phyloP scores from a whole-genome alignment of 225 moss, liverwort and hornwort genomes.

The Rhytidiadelphus loreus region DNA sequence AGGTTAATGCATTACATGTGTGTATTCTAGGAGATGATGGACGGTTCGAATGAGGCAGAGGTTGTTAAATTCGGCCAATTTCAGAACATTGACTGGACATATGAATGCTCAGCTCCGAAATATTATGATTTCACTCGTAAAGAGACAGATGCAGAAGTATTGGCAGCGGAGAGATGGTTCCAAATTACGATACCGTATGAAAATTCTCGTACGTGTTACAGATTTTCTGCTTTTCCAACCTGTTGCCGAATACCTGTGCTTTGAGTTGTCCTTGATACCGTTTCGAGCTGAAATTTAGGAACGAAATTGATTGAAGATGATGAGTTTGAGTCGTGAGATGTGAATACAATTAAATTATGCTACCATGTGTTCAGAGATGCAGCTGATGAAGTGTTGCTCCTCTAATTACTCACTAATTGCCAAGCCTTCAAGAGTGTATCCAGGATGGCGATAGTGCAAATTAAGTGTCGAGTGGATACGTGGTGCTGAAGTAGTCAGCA shows the following conservation, averaged over 20 bases:
- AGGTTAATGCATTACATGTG: neutral
- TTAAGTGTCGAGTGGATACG: neutral
- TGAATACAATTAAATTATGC: neutral
- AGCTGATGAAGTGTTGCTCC: neutral
- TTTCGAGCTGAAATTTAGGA: neutral
- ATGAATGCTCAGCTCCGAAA: constrained; percentile 74
- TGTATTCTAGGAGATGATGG: constrained; percentile 9
- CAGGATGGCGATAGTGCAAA: neutral
- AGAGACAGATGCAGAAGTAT: constrained; percentile 47
- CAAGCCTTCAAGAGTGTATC: neutral
- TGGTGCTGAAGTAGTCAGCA: neutral
- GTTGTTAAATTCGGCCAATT: constrained; percentile 17
- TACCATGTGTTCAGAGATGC: neutral
- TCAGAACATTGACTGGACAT: constrained; percentile 20
- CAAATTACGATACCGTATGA: constrained; percentile 29
- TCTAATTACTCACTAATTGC: neutral
- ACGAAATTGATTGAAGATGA: neutral
- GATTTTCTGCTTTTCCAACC: neutral
- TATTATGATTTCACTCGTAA: constrained; percentile 51
- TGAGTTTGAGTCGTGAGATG: neutral
- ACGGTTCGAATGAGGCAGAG: neutral
- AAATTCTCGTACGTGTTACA: constrained; percentile 30
- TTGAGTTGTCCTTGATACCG: neutral
- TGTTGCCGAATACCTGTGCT: neutral
- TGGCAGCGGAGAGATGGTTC: constrained; percentile 65